A percentile compares a stretch with the other conserved stretches of the same genome.
phyloP scores from a whole-genome alignment of 129 eudicot genomes.

The Escallonia herrerae region DNA sequence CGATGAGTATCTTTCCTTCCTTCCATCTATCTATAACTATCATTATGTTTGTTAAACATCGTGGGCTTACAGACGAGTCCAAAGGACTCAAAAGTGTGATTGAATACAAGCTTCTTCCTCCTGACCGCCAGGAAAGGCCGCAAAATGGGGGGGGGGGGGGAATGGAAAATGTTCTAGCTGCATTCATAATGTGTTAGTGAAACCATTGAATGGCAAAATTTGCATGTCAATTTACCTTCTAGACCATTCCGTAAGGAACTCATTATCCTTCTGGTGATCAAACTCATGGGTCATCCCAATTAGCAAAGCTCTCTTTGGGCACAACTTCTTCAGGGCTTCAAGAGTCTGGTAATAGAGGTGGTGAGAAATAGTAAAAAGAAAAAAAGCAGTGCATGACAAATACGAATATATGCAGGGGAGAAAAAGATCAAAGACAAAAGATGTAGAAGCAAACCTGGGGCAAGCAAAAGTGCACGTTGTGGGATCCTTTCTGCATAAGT shows the following conservation, averaged over 20 bases:
- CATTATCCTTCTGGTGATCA: slow-evolving; percentile 87
- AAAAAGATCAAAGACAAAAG: neutral
- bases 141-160: neutral
- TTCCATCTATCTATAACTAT: no score
- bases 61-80: no score
- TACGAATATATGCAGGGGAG: no score
- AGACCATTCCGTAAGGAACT: slow-evolving; percentile 82
- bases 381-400: neutral
- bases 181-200: no score
- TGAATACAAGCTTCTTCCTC: neutral
- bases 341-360: slow-evolving; percentile 50
- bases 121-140: neutral
- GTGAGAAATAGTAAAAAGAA: neutral
- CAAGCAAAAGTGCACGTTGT: slow-evolving; percentile 82
- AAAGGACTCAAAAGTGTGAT: no score
- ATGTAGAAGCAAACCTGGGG: slow-evolving; percentile 62
- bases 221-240: slow-evolving; percentile 44
- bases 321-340: slow-evolving; percentile 72
- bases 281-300: slow-evolving; percentile 95
- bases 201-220: neutral
- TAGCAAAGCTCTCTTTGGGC: slow-evolving; percentile 83
- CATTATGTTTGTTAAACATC: no score
- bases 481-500: slow-evolving; percentile 69
- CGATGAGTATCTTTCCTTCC: no score
- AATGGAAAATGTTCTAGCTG: no score